A percentile compares a stretch with the other conserved stretches of the same genome.
Evolutionary conservation across 140 eudicot species (phyloP).

Genomic region (Stevia rebaudiana): DNA sequence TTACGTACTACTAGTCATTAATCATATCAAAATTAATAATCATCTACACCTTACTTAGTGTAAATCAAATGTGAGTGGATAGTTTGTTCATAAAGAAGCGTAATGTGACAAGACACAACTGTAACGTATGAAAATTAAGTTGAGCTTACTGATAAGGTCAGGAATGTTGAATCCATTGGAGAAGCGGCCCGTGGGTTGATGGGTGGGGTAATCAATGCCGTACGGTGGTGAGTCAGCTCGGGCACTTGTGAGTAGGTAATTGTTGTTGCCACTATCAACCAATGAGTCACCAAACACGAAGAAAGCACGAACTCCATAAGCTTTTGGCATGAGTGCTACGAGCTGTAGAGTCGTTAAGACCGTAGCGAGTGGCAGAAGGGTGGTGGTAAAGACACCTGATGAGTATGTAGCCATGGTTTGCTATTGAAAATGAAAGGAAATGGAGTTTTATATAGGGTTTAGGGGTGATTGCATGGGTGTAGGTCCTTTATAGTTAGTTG

Average conservation of each 20-base stretch:
- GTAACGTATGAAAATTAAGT: not conserved
- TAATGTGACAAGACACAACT: no score
- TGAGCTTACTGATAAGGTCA: slow-evolving; percentile 50
- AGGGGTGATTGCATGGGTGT: slow-evolving; percentile 15
- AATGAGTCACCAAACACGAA: slow-evolving; percentile 70
- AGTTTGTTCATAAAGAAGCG: no score
- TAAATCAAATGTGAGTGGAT: no score
- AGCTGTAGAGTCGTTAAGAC: slow-evolving; percentile 8
- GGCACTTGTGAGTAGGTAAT: slow-evolving; percentile 48
- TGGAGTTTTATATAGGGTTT: slow-evolving; percentile 29
- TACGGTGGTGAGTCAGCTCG: slow-evolving; percentile 66
- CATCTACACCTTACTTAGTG: no score
- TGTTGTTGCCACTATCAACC: slow-evolving; percentile 69
- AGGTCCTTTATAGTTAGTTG: slow-evolving; percentile 34
- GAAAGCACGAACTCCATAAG: slow-evolving; percentile 50
- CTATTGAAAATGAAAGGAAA: slow-evolving; percentile 1
- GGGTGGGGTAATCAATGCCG: slow-evolving; percentile 59
- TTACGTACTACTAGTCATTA: not conserved
- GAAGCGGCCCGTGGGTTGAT: slow-evolving; percentile 61
- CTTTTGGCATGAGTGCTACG: slow-evolving; percentile 17
- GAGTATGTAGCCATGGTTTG: slow-evolving; percentile 19
- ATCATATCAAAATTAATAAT: not conserved
- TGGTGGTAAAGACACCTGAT: not conserved
- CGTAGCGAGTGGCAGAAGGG: not conserved
- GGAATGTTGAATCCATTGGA: slow-evolving; percentile 62